Base-by-base conservation (phyloP, 495 filamentous ascomycete genomes). In the Penicillium paradoxum region DNA sequence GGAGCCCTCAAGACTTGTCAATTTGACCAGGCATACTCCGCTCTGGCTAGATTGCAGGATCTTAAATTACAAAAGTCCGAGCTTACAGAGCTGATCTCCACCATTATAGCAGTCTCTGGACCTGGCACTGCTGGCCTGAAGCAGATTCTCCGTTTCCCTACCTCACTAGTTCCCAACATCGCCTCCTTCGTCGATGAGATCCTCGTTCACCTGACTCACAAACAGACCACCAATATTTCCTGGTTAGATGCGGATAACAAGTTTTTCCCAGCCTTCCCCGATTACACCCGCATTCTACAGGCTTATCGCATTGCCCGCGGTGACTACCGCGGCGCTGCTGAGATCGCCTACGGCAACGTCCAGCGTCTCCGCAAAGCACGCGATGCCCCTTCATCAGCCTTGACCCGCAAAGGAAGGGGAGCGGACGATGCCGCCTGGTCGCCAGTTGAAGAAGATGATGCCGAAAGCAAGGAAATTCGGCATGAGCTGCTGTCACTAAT, bases 291-390 rank as follows among this genome's bases (percentile, higher is more conserved):
- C 58, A 84, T 96, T 38, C 81, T 97, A 24, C 93, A 95, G 58
- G 83, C 91, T 18, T 97, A 89, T 79, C 84, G 95, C 46, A 84
- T 96, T 50, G 81, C 82, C 56, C 86, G 84, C 45, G 79, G 82
- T 49, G 89, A 98, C 66, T 93, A 88, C 71, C 88, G 91, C 33
- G 93, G 92, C 43, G 93, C 89, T 2, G 91, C 93, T 0, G 80
- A 85, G 39, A 79, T 90, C 39, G 78, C 95, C 21, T 77, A 91
- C 34, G 77, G 83, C 43, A 76, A 77, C 15, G 74, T 88, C 13
- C 81, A 84, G 58, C 78, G 79, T 37, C 71, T 81, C 10, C 79
- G 77, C 11, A 56, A 73, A 76, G 77, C 73, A 67, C 70, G 67
- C 66, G 74, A 69, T 68, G 55, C 51, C 56, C 72, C 51, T 52